Evolutionary conservation across 2,329 filamentous ascomycete genomes (phyloP).

Genomic region (Fusarium sp.): DNA sequence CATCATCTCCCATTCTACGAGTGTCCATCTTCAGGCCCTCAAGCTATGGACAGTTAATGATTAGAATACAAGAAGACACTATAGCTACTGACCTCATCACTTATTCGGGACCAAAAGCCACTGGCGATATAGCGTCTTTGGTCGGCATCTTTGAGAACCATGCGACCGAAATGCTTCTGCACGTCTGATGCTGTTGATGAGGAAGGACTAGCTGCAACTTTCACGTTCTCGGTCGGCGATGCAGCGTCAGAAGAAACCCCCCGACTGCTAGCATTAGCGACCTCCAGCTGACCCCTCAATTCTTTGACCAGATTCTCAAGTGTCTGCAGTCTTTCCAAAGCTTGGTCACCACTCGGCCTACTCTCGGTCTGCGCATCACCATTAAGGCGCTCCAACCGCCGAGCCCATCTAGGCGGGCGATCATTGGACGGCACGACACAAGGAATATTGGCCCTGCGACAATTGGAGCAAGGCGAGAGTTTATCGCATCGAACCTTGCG

Average conservation of each 20-base stretch:
- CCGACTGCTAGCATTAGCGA: constrained; percentile 51
- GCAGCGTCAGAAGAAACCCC: constrained; percentile 47
- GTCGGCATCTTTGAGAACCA: constrained; percentile 59
- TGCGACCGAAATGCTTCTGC: constrained; percentile 59
- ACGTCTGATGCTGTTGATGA: constrained; percentile 42
- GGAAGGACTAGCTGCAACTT: constrained; percentile 13
- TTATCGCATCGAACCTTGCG: constrained; percentile 71
- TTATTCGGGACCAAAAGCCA: constrained; percentile 67
- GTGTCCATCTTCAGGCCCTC: constrained; percentile 59
- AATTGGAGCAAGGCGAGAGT: constrained; percentile 67
- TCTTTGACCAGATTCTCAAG: constrained; percentile 65
- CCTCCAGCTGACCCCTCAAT: constrained; percentile 58
- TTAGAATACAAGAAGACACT: too few relatives aligned
- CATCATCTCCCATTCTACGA: constrained; percentile 45
- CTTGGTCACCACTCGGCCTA: constrained; percentile 49
- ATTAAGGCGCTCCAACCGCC: constrained; percentile 59
- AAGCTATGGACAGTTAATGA: constrained; percentile 49
- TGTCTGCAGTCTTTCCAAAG: constrained; percentile 62
- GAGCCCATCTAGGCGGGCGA: constrained; percentile 65
- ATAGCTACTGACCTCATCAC: constrained; percentile 60
- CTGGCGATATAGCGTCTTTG: constrained; percentile 62
- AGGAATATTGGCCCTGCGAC: constrained; percentile 63
- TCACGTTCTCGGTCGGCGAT: constrained; percentile 45
- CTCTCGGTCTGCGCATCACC: constrained; percentile 39
- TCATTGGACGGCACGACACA: constrained; percentile 64